Base-by-base conservation (phyloP, 2,329 filamentous ascomycete species). In the Aspergillus texensis region DNA sequence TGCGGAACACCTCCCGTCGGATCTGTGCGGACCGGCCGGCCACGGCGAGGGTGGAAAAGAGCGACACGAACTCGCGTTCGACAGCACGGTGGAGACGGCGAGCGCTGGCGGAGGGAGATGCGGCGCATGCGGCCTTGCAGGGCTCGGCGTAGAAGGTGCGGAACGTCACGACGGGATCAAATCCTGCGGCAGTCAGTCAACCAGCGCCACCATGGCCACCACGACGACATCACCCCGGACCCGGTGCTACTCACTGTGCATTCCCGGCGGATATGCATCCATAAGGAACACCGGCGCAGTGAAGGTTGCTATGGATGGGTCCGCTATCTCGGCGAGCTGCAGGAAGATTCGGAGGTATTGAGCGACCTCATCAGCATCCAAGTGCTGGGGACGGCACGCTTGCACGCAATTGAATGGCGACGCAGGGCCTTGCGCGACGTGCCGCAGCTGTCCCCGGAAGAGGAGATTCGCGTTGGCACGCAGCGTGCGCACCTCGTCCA, bases 171-270 rank as follows among this genome's bases (percentile, higher is more conserved):
- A 45, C 45, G n/a, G 60, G 60, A 34, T 45, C 32, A 53, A 62
- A 62, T 50, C 9, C 54, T 57, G 57, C 21, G 28, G 50, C 21
- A n/a, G 26, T 53, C 50, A 53, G 30, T 57, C 6, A 41, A 19
- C 62, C n/a, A 64, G 56, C 30, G 16, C 43, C 19, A 41, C 39
- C 39, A 41, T n/a, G 39, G 14, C 14, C 39, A 4, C 39, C 16
- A 41, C 39, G 39, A 41, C 19, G 39, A n/a, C 6, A 16, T 12
- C 34, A 48, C 32, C 10, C 10, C 26, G 11, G n/a, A 39, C 1
- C 26, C 6, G 19, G 50, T 65, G 26, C 50, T 16, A 53, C 63
- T 54, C 12, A 68, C 63, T 21, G 58, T 65, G 48, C 30, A 52
- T 57, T 50, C 54, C 60, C 11, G 60, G 60, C 14, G n/a, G 43